These are phyloP conservation scores for Tagetes erecta DNA, from an alignment of 129 eudicot genomes.

Conservation along the genomic window DNA sequence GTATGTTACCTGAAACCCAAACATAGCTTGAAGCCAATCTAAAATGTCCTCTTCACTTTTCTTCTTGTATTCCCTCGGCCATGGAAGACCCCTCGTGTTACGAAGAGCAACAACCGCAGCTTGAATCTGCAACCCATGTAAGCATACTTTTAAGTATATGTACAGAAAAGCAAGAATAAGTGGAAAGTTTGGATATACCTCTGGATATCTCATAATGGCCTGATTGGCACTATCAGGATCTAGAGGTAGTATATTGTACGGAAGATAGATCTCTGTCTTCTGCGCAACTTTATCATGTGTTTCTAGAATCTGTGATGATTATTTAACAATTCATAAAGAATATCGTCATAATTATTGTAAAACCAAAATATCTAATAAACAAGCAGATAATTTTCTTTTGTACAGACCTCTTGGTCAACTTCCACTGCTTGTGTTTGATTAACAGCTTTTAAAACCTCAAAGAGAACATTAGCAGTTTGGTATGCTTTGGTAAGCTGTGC, in stretches of 20 bases:
- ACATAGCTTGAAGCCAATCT: slow-evolving; percentile 97
- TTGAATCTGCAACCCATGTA: slow-evolving; percentile 66
- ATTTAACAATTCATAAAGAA: slow-evolving; percentile 5
- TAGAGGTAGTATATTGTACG: slow-evolving; percentile 92
- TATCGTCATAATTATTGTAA: background rate
- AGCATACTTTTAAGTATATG: background rate
- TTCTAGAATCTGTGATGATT: slow-evolving; percentile 63
- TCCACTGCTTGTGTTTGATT: slow-evolving; percentile 77
- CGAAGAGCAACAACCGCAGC: slow-evolving; percentile 89
- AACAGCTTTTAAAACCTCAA: slow-evolving; percentile 89
- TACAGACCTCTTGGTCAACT: slow-evolving; percentile 82
- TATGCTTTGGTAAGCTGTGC: slow-evolving; percentile 94
- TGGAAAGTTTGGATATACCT: slow-evolving; percentile 43
- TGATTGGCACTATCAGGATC: slow-evolving; percentile 94
- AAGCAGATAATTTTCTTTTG: background rate
- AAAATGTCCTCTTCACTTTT: slow-evolving; percentile 85
- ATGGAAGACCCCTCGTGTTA: slow-evolving; percentile 90
- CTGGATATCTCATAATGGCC: slow-evolving; percentile 91
- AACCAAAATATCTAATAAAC: background rate
- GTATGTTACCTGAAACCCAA: slow-evolving; percentile 79
- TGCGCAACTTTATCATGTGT: slow-evolving; percentile 90
- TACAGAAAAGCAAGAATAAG: background rate
- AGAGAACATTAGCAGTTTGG: slow-evolving; percentile 91
- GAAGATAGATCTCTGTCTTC: slow-evolving; percentile 77
- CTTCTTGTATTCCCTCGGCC: slow-evolving; percentile 95